Percentiles rank a stretch among this genome's conserved stretches.
These are phyloP conservation scores for Prunus kanzakura DNA, from an alignment of 306 rosid genomes.

Conservation along the genomic window DNA sequence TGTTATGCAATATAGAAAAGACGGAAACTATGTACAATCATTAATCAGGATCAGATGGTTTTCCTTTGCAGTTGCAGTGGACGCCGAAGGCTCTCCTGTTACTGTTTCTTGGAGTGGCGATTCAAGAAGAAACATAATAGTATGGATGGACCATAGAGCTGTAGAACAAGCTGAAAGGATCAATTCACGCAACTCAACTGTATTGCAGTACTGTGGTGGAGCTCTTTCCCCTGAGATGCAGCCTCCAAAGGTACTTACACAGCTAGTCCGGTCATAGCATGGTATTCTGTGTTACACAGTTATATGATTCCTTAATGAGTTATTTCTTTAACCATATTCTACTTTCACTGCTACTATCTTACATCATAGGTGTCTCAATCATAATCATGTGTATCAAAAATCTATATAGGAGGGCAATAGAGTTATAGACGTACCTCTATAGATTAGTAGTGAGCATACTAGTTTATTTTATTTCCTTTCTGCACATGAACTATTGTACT, in stretches of 20 bases:
- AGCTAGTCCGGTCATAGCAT: constrained; percentile 10
- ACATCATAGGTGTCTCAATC: background rate
- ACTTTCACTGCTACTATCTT: background rate
- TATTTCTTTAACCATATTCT: constrained; percentile 1
- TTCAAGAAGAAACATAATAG: constrained; percentile 91
- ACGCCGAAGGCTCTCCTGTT: constrained; percentile 89
- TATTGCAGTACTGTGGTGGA: constrained; percentile 89
- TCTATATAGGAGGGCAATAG: background rate
- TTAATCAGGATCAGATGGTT: constrained; percentile 11
- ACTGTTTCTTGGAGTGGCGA: constrained; percentile 87
- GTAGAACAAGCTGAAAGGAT: constrained; percentile 90
- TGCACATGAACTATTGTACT: too few species aligned
- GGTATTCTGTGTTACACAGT: background rate
- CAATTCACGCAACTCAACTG: constrained; percentile 74
- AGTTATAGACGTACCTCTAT: background rate
- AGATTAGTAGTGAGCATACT: background rate
- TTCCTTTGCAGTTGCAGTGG: constrained; percentile 75
- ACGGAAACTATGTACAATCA: background rate
- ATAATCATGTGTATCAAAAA: too few species aligned
- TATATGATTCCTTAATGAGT: background rate
- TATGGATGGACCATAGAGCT: constrained; percentile 99
- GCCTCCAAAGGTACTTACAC: constrained; percentile 80
- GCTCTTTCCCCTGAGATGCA: constrained; percentile 98
- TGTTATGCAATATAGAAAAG: background rate
- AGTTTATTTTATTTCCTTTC: background rate